Conservation (phyloP, 2,329 filamentous ascomycete genomes). For the Neopestalotiopsis sp. region DNA sequence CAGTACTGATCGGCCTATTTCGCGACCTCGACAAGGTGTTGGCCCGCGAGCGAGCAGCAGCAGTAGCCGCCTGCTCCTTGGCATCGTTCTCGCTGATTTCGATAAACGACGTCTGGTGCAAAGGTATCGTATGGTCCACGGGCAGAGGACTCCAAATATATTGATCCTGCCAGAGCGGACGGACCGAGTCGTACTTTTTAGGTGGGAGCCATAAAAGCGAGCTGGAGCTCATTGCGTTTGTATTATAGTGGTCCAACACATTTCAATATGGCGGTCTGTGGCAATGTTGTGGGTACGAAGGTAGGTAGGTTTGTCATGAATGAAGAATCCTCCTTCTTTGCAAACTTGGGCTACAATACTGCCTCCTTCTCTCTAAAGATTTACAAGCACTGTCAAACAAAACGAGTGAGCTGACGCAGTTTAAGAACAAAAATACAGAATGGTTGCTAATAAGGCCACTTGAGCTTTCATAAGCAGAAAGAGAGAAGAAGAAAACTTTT, state of each 20-base stretch:
- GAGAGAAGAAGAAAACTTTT: too few relatives aligned
- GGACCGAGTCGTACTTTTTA: constrained; percentile 11
- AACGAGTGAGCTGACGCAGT: too few relatives aligned
- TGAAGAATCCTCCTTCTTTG: too few relatives aligned
- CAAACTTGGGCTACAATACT: too few relatives aligned
- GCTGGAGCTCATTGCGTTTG: constrained; percentile 9
- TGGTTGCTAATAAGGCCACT: too few relatives aligned
- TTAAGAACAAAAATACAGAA: too few relatives aligned
- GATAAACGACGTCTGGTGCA: constrained; percentile 24
- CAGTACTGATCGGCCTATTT: not conserved
- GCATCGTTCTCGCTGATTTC: constrained; percentile 18
- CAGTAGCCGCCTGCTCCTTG: not conserved
- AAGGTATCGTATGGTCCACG: constrained; percentile 22
- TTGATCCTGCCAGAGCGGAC: constrained; percentile 21
- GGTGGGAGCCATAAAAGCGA: constrained; percentile 14
- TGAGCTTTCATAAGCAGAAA: too few relatives aligned
- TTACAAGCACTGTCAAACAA: too few relatives aligned
- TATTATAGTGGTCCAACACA: not conserved
- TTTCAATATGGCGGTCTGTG: too few relatives aligned
- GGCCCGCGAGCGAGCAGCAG: not conserved
- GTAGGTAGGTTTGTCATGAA: too few relatives aligned
- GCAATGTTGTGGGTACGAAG: too few relatives aligned
- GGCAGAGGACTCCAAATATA: constrained; percentile 25
- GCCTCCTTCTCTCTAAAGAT: too few relatives aligned
- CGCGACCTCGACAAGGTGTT: not conserved